Conservation (phyloP, 805 yeast genomes). For the Brettanomyces naardenensis region DNA sequence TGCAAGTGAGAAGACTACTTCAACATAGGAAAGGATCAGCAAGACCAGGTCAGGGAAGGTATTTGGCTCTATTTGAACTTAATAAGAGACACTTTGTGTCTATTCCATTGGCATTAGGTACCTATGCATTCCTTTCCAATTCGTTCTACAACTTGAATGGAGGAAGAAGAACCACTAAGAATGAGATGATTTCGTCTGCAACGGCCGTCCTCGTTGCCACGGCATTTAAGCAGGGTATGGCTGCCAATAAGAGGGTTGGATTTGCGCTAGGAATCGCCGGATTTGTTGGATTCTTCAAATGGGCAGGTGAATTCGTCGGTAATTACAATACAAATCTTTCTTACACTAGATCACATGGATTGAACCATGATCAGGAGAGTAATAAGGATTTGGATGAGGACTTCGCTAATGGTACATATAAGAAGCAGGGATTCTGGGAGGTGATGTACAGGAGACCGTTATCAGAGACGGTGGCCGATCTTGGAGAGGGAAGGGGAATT, state of each 20-base stretch:
- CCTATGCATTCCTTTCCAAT: conserved; percentile 25
- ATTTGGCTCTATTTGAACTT: conserved; percentile 24
- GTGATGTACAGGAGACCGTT: conserved; percentile 73
- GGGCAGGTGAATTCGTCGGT: conserved; percentile 49
- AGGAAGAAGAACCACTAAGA: conserved; percentile 21
- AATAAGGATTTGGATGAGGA: conserved; percentile 29
- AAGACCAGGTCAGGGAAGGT: conserved; percentile 30
- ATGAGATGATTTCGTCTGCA: conserved; percentile 23
- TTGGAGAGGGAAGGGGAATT: conserved; percentile 63
- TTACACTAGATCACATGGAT: conserved; percentile 30
- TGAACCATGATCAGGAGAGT: conserved; percentile 31
- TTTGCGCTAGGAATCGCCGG: conserved; percentile 36
- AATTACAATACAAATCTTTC: conserved; percentile 37
- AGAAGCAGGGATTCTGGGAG: conserved; percentile 67
- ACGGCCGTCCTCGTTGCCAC: conserved; percentile 18
- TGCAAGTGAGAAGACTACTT: conserved; percentile 28
- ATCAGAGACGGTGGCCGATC: conserved; percentile 66
- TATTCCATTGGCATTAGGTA: conserved; percentile 26
- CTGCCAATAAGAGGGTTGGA: conserved; percentile 36
- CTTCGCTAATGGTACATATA: conserved; percentile 22
- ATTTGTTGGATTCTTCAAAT: conserved; percentile 36
- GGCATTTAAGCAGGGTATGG: conserved; percentile 17
- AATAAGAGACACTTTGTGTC: conserved; percentile 24
- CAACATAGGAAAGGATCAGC: conserved; percentile 30
- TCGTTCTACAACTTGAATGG: conserved; percentile 23